Conservation (phyloP, 2,329 filamentous ascomycete genomes). For the Trichoderma sp. region DNA sequence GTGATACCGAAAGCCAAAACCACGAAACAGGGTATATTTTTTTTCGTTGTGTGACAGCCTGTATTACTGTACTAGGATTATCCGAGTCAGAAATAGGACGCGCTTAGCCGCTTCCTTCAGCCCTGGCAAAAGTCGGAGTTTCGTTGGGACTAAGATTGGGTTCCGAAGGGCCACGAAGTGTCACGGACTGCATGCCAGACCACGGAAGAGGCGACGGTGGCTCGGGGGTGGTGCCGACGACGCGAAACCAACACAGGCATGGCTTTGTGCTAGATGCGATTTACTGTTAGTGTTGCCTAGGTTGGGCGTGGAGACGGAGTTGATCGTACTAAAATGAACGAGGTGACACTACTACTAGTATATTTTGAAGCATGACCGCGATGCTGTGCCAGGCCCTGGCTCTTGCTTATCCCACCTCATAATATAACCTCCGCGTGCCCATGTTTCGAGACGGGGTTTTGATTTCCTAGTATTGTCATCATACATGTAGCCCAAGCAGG, state of each 20-base stretch:
- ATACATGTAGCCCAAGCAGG: not conserved
- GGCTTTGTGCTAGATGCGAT: not conserved
- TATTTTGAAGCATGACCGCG: not conserved
- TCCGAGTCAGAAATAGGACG: not conserved
- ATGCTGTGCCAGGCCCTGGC: not conserved
- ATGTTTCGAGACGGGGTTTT: not conserved
- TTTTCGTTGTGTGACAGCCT: not conserved
- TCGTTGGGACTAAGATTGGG: not conserved
- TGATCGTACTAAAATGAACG: not conserved
- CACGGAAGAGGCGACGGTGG: not conserved
- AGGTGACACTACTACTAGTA: not conserved
- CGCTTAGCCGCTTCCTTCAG: not conserved
- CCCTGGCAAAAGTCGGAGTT: not conserved
- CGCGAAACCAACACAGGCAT: not conserved
- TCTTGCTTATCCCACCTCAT: not conserved
- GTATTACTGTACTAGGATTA: not conserved
- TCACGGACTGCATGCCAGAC: not conserved
- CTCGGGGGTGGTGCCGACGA: not conserved
- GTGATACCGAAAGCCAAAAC: not conserved
- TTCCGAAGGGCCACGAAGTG: not conserved
- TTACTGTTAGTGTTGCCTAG: not conserved
- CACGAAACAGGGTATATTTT: not conserved
- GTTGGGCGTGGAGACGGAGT: not conserved
- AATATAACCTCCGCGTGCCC: not conserved
- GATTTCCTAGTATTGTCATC: not conserved